phyloP scores from a whole-genome alignment of 2,329 filamentous ascomycete genomes.

The Phoma herbarum region DNA sequence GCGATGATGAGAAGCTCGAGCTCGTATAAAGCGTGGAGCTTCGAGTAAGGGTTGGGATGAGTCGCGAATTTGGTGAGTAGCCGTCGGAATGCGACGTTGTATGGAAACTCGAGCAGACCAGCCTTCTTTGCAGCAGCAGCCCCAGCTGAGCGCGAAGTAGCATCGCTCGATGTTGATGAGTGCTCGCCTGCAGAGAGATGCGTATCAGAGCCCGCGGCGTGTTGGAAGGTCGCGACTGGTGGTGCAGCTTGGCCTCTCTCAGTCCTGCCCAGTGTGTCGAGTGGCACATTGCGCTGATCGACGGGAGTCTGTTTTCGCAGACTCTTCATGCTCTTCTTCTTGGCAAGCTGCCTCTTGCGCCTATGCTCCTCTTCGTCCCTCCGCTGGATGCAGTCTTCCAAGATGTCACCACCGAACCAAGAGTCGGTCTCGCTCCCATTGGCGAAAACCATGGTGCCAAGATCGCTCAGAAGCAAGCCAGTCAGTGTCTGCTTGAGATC shows the following conservation, averaged over 20 bases:
- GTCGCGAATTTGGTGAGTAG: conserved; percentile 87
- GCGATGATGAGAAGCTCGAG: conserved; percentile 83
- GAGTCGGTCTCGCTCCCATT: conserved; percentile 90
- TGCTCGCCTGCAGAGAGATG: conserved; percentile 57
- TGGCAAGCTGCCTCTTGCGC: conserved; percentile 49
- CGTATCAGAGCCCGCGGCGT: conserved; percentile 50
- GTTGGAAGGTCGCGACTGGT: conserved; percentile 54
- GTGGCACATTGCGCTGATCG: conserved; percentile 51
- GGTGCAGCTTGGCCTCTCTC: conserved; percentile 54
- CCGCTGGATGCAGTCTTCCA: conserved; percentile 54
- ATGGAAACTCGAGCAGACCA: conserved; percentile 73
- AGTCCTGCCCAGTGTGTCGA: conserved; percentile 55
- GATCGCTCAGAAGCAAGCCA: conserved; percentile 85
- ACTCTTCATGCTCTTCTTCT: conserved; percentile 68
- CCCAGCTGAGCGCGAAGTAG: conserved; percentile 53
- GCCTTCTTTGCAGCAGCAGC: conserved; percentile 55
- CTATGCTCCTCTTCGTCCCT: conserved; percentile 53
- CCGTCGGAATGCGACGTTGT: conserved; percentile 78
- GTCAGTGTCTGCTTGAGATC: conserved; percentile 82
- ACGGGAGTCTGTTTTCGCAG: conserved; percentile 53
- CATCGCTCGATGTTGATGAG: conserved; percentile 57
- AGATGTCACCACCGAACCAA: conserved; percentile 76
- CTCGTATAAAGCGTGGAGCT: conserved; percentile 83
- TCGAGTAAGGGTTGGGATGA: conserved; percentile 85
- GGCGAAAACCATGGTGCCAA: conserved; percentile 86